A percentile compares a stretch with the other conserved stretches of the same genome.
These are phyloP conservation scores for Pneumocystis jirovecii DNA, from an alignment of 1,139 yeast species.

Conservation along the genomic window DNA sequence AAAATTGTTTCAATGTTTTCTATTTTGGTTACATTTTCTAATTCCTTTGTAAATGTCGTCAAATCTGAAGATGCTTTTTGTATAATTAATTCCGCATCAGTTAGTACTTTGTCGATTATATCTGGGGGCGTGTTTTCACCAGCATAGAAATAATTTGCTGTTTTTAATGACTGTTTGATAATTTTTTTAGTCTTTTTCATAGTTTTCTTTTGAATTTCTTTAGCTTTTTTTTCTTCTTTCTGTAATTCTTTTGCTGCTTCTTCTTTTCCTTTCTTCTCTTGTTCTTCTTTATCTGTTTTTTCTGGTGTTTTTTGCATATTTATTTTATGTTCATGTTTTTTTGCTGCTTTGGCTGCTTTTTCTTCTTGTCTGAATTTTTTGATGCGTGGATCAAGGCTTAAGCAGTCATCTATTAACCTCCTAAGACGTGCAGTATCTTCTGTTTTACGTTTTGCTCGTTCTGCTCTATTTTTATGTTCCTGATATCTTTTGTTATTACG, in stretches of 20 bases:
- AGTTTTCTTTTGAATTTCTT: constrained; percentile 93
- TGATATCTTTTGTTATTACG: constrained; percentile 98
- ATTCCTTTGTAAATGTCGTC: not conserved
- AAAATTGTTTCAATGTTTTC: not conserved
- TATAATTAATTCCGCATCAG: not conserved
- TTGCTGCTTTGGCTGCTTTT: constrained; percentile 84
- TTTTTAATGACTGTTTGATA: constrained; percentile 71
- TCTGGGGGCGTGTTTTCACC: not conserved
- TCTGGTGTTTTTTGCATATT: constrained; percentile 90
- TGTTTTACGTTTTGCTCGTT: constrained; percentile 93
- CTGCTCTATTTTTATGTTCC: constrained; percentile 91
- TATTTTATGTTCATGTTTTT: constrained; percentile 96
- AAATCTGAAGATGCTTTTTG: not conserved
- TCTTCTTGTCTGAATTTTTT: constrained; percentile 84
- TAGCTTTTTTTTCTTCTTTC: constrained; percentile 60
- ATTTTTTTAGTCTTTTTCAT: constrained; percentile 97
- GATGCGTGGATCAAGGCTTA: constrained; percentile 86
- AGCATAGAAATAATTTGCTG: constrained; percentile 48
- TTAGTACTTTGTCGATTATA: not conserved
- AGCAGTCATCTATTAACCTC: constrained; percentile 76
- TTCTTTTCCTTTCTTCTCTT: constrained; percentile 68
- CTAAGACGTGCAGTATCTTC: constrained; percentile 88
- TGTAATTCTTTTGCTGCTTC: constrained; percentile 56
- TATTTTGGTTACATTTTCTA: not conserved
- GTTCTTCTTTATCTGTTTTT: constrained; percentile 66